Percentiles rank a stretch among this genome's conserved stretches.
Conservation (phyloP, 2,329 filamentous ascomycete genomes). For the Epichloe sibirici region DNA sequence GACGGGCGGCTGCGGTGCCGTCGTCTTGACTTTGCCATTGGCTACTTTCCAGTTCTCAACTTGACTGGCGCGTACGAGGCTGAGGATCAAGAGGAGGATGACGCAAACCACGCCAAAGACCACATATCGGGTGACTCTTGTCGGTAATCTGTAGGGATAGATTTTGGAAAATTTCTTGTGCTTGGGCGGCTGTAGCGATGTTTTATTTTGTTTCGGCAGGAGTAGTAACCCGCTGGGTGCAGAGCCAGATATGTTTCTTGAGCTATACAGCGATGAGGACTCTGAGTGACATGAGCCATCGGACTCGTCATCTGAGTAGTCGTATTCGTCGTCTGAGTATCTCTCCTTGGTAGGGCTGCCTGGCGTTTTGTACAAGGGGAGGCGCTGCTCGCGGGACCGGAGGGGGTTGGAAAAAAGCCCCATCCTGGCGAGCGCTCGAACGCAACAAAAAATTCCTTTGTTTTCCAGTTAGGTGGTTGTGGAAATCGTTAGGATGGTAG, state of each 20-base stretch:
- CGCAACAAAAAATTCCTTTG: neutral
- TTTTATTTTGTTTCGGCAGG: conserved; percentile 21
- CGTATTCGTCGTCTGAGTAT: conserved; percentile 37
- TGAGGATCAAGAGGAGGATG: conserved; percentile 65
- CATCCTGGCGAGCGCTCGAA: conserved; percentile 25
- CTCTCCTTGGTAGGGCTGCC: conserved; percentile 34
- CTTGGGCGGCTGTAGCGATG: neutral
- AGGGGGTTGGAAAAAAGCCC: conserved; percentile 35
- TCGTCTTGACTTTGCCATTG: conserved; percentile 31
- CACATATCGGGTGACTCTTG: conserved; percentile 65
- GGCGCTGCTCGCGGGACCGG: conserved; percentile 32
- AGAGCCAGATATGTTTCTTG: conserved; percentile 39
- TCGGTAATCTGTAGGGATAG: conserved; percentile 52
- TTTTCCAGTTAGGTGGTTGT: neutral
- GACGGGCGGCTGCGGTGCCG: conserved; percentile 49
- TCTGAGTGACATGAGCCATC: conserved; percentile 20
- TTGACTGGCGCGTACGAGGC: conserved; percentile 61
- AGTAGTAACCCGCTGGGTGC: conserved; percentile 31
- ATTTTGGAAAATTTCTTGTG: conserved; percentile 13
- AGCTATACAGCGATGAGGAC: conserved; percentile 37
- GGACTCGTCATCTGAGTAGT: conserved; percentile 33
- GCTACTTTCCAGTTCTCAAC: conserved; percentile 52
- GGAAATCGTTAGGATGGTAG: neutral
- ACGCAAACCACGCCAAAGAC: conserved; percentile 58
- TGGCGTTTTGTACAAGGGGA: conserved; percentile 40